Percentiles rank a stretch among this genome's conserved stretches.
phyloP scores from a whole-genome alignment of 2,329 filamentous ascomycete genomes.

The Cytospora schulzeri region DNA sequence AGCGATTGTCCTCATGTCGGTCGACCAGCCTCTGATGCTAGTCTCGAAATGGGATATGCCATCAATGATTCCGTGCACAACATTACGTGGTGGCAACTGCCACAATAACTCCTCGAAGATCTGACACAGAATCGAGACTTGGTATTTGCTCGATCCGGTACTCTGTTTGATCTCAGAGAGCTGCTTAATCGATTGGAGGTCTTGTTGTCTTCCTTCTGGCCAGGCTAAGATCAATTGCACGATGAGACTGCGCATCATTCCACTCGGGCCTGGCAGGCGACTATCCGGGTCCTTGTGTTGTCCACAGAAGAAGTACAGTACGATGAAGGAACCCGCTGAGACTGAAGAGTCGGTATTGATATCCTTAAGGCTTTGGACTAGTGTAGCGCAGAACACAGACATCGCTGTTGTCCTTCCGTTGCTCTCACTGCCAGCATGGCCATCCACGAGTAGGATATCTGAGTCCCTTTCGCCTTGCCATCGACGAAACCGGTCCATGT shows the following conservation, averaged over 20 bases:
- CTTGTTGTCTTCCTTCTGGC: not conserved
- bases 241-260: constrained; percentile 7
- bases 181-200: no score
- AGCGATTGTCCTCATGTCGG: not conserved
- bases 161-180: not conserved
- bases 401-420: not conserved
- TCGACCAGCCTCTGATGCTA: not conserved
- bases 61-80: constrained; percentile 15
- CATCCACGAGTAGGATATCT: constrained; percentile 12
- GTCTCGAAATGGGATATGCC: constrained; percentile 14
- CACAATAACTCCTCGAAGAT: not conserved
- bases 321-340: not conserved
- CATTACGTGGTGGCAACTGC: not conserved
- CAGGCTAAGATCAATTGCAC: constrained; percentile 3
- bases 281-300: not conserved
- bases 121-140: not conserved
- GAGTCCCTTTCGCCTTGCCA: not conserved
- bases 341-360: not conserved
- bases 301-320: constrained; percentile 21
- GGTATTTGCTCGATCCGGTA: not conserved
- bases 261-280: not conserved
- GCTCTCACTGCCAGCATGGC: constrained; percentile 3
- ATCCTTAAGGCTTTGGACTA: constrained; percentile 4
- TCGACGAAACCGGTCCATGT: not conserved
- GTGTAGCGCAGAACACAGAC: constrained; percentile 5